Conservation (phyloP, 345 rosid species). For the Salix purpurea region DNA sequence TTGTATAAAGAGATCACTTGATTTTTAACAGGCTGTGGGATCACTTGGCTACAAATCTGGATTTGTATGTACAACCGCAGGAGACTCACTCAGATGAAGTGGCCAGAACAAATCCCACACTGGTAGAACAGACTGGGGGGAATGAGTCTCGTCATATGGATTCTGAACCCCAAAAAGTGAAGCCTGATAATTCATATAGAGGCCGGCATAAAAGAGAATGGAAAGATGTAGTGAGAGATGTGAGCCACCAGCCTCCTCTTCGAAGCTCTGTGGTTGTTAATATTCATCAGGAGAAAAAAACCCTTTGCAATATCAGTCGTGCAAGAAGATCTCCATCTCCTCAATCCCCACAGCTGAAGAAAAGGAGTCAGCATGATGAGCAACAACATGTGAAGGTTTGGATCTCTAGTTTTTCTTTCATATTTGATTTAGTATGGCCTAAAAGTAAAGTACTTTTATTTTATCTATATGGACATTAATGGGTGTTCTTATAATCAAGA, state of each 20-base stretch:
- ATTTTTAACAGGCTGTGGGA: slow-evolving; percentile 83
- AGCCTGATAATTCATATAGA: slow-evolving; percentile 34
- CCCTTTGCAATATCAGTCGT: slow-evolving; percentile 30
- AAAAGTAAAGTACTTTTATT: neutral
- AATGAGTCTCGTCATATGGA: slow-evolving; percentile 29
- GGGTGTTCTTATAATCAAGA: neutral
- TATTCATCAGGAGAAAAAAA: slow-evolving; percentile 40
- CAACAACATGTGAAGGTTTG: slow-evolving; percentile 54
- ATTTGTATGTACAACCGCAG: slow-evolving; percentile 47
- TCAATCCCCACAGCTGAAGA: slow-evolving; percentile 36
- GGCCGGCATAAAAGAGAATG: slow-evolving; percentile 59
- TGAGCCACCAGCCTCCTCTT: slow-evolving; percentile 59
- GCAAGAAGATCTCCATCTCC: slow-evolving; percentile 57
- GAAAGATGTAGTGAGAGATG: slow-evolving; percentile 52
- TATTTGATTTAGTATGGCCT: neutral
- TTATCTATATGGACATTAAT: neutral
- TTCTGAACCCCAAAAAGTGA: slow-evolving; percentile 46
- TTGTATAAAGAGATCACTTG: neutral
- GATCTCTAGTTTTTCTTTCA: slow-evolving; percentile 2
- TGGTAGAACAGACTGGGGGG: slow-evolving; percentile 31
- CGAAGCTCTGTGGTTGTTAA: slow-evolving; percentile 53
- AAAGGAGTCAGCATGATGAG: slow-evolving; percentile 55
- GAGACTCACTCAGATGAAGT: slow-evolving; percentile 32
- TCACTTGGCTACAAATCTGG: slow-evolving; percentile 66
- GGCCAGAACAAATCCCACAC: slow-evolving; percentile 20